A percentile compares a stretch with the other conserved stretches of the same genome.
phyloP scores from a whole-genome alignment of 352 stramenopile species.

The Phytophthora pini region DNA sequence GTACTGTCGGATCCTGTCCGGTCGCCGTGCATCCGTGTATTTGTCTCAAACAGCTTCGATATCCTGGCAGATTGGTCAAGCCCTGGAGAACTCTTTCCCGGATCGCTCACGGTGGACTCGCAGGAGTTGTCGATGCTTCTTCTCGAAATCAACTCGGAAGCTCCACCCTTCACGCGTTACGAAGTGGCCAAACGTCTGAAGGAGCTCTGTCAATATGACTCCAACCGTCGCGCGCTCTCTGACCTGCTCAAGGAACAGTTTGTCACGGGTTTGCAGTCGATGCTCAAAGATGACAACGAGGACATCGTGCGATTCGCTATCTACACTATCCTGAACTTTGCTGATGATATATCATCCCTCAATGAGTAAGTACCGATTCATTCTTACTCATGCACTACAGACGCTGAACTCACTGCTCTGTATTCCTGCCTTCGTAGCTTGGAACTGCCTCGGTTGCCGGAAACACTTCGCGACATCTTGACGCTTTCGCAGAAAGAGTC shows the following conservation, averaged over 20 bases:
- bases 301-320: constrained; percentile 82
- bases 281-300: constrained; percentile 77
- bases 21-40: constrained; percentile 15
- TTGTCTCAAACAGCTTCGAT: constrained; percentile 59
- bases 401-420: constrained; percentile 5
- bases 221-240: constrained; percentile 56
- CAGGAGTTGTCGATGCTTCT: constrained; percentile 66
- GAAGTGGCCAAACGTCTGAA: constrained; percentile 80
- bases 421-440: constrained; percentile 36
- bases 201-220: constrained; percentile 65
- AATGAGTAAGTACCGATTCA: constrained; percentile 43
- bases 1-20: constrained; percentile 17
- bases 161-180: constrained; percentile 61
- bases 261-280: constrained; percentile 53
- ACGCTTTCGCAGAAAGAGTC: constrained; percentile 68
- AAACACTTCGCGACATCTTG: constrained; percentile 65
- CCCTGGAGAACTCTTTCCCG: constrained; percentile 54
- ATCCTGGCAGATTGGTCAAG: constrained; percentile 68
- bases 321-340: constrained; percentile 76
- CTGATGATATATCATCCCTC: constrained; percentile 52
- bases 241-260: constrained; percentile 58
- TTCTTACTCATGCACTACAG: not conserved
- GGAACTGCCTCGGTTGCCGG: constrained; percentile 61
- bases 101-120: constrained; percentile 47
- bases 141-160: constrained; percentile 62